Percentiles rank a stretch among this genome's conserved stretches.
Evolutionary conservation across 139 green algal species (phyloP).

Genomic region (Nannochloris sp.): DNA sequence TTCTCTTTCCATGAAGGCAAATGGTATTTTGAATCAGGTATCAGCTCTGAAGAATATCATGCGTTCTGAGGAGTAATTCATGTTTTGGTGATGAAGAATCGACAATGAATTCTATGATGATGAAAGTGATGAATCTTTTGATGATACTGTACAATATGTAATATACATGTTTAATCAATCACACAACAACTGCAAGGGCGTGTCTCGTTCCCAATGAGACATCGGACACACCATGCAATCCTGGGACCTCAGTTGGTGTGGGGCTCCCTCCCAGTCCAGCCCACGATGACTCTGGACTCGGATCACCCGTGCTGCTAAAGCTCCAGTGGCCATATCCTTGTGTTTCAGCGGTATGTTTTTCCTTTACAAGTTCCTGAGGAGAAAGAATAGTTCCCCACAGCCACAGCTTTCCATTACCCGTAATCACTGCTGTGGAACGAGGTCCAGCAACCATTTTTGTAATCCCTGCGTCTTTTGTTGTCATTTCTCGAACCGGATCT

Average conservation of each 20-base stretch:
- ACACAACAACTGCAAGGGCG: constrained; percentile 16
- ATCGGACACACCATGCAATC: constrained; percentile 17
- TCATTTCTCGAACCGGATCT: constrained; percentile 16
- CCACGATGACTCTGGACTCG: constrained; percentile 3
- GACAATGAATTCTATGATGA: no score
- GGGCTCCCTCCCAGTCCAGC: constrained; percentile 10
- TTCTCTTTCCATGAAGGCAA: neutral
- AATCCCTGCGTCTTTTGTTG: constrained; percentile 19
- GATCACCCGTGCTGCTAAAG: constrained; percentile 5
- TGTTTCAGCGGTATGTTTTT: constrained; percentile 3
- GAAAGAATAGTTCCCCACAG: constrained; percentile 6
- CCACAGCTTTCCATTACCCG: constrained; percentile 33
- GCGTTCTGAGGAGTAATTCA: neutral
- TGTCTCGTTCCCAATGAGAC: constrained; percentile 20
- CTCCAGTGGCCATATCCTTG: constrained; percentile 26
- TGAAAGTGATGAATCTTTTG: no score
- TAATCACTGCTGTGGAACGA: constrained; percentile 42
- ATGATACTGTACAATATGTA: neutral
- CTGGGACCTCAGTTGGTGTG: constrained; percentile 13
- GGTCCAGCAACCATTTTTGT: constrained; percentile 30
- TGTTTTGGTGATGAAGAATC: neutral
- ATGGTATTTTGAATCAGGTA: neutral
- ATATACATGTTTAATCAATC: neutral
- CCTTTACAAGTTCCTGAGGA: neutral
- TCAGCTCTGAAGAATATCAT: constrained; percentile 1